phyloP scores from a whole-genome alignment of 2,329 filamentous ascomycete species.

The Scedosporium aurantiacum region DNA sequence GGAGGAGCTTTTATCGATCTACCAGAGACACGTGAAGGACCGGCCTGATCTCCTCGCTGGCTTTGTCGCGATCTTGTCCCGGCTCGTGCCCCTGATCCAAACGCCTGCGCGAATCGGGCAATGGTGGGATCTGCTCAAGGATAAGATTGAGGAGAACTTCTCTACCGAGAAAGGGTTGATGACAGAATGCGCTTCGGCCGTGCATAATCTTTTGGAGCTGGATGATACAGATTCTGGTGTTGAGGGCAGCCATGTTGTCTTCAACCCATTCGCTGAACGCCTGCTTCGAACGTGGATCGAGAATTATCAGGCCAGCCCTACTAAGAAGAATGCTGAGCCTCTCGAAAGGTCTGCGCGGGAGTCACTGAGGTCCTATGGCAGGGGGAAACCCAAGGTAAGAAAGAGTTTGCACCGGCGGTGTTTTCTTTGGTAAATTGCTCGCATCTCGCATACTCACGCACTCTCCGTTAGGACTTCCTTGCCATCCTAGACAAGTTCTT shows the following conservation, averaged over 20 bases:
- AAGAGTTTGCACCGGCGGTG: background rate
- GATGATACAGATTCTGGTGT: constrained; percentile 45
- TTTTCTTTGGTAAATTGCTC: background rate
- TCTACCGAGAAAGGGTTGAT: constrained; percentile 53
- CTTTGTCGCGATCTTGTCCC: constrained; percentile 59
- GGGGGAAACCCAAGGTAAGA: constrained; percentile 50
- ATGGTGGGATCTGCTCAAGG: constrained; percentile 56
- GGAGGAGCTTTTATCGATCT: constrained; percentile 59
- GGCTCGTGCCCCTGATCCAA: constrained; percentile 52
- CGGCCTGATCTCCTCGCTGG: constrained; percentile 45
- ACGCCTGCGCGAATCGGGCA: constrained; percentile 51
- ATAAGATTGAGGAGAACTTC: constrained; percentile 28
- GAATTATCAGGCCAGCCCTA: constrained; percentile 18
- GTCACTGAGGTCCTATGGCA: constrained; percentile 50
- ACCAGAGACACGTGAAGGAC: constrained; percentile 51
- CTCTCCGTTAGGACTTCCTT: constrained; percentile 46
- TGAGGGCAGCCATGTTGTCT: constrained; percentile 28
- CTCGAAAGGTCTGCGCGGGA: constrained; percentile 40
- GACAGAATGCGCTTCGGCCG: constrained; percentile 51
- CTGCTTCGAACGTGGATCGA: constrained; percentile 48
- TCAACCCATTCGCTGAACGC: constrained; percentile 43
- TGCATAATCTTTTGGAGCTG: constrained; percentile 53
- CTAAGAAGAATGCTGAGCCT: constrained; percentile 21
- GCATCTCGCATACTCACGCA: background rate
- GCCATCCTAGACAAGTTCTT: constrained; percentile 54